phyloP scores from a whole-genome alignment of 2,329 filamentous ascomycete species.

The Cercospora berteroae region DNA sequence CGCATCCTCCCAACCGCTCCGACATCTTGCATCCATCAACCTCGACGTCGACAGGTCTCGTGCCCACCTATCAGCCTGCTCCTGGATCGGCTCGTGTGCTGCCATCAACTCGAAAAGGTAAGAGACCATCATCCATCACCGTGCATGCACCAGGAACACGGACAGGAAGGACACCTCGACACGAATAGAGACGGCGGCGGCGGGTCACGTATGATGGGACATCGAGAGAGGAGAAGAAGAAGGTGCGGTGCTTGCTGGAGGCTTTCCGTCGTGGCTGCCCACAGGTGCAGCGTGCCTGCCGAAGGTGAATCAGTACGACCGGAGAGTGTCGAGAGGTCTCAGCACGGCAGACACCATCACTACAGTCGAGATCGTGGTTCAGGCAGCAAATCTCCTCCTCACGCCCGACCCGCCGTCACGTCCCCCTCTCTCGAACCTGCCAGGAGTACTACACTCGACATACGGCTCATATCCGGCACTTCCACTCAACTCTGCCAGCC shows the following conservation, averaged over 20 bases:
- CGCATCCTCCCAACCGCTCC: constrained; percentile 15
- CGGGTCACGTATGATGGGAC: not conserved
- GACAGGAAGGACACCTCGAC: not conserved
- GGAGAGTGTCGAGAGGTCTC: not conserved
- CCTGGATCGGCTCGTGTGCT: constrained; percentile 13
- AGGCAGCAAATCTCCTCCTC: not conserved
- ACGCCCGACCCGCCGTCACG: not conserved
- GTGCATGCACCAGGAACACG: not conserved
- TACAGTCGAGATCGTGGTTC: not conserved
- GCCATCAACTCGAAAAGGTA: constrained; percentile 7
- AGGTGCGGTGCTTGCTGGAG: constrained; percentile 6
- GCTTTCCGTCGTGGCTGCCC: constrained; percentile 9
- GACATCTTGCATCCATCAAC: constrained; percentile 12
- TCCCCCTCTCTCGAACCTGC: not conserved
- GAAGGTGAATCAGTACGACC: constrained; percentile 9
- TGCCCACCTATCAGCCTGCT: constrained; percentile 11
- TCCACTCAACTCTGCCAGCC: not conserved
- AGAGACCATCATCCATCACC: constrained; percentile 1
- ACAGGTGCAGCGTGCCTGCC: not conserved
- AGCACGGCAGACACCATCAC: not conserved
- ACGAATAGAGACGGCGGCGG: not conserved
- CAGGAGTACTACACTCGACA: not conserved
- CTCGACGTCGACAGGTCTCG: constrained; percentile 20
- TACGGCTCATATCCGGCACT: not conserved
- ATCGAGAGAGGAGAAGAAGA: not conserved